Conservation (phyloP, 768 basidiomycete species). For the Coprinellus micaceus region DNA sequence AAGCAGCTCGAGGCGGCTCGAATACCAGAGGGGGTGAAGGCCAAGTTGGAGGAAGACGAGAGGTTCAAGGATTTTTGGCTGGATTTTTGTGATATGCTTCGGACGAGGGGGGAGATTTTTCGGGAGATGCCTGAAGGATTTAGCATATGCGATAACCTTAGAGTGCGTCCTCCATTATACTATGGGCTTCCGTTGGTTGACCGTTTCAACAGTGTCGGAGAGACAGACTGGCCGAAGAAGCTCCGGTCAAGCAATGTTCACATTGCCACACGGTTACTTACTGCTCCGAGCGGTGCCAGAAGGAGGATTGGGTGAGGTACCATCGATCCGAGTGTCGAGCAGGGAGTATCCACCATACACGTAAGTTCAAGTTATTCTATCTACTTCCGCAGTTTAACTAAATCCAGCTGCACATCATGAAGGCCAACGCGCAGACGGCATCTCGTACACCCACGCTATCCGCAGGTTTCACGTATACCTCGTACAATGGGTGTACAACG, state of each 20-base stretch:
- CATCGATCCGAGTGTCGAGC: neutral
- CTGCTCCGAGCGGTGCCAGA: neutral
- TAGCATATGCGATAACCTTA: too few species aligned
- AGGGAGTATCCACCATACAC: neutral
- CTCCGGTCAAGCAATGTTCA: neutral
- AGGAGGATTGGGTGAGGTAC: neutral
- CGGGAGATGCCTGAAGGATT: too few species aligned
- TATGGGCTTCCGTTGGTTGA: neutral
- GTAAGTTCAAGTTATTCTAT: neutral
- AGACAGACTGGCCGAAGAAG: neutral
- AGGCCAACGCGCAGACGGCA: neutral
- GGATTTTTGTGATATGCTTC: too few species aligned
- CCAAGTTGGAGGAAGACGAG: too few species aligned
- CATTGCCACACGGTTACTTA: neutral
- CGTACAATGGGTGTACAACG: neutral
- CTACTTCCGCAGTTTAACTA: neutral
- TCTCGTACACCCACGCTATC: neutral
- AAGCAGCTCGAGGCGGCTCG: too few species aligned
- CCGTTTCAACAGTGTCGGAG: neutral
- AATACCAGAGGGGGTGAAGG: too few species aligned
- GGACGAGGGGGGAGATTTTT: too few species aligned
- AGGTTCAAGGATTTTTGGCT: too few species aligned
- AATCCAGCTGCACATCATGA: neutral
- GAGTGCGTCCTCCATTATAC: neutral
- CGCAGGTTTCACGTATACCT: neutral